Conservation (phyloP, 78 protist species). For the Guillardia theta region DNA sequence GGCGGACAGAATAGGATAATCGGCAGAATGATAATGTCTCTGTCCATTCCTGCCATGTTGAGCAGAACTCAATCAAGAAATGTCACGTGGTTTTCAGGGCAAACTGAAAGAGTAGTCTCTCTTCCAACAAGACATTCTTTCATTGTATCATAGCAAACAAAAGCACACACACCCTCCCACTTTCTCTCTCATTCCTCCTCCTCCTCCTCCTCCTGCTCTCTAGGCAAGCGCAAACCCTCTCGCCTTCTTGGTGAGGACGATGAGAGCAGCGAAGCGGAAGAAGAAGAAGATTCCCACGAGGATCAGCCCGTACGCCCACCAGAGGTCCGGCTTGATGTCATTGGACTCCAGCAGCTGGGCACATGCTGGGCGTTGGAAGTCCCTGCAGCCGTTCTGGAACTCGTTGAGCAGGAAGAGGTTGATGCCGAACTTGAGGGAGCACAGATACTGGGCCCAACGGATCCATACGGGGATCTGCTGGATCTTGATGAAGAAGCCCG, state of each 20-base stretch:
- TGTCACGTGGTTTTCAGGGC: no score
- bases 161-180: no score
- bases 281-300: neutral
- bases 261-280: neutral
- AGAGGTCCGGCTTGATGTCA: slow-evolving; percentile 7
- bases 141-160: no score
- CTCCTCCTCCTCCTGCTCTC: no score
- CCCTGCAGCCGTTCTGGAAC: no score
- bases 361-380: neutral
- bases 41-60: no score
- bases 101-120: no score
- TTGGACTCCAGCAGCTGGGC: neutral
- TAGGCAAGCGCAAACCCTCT: neutral
- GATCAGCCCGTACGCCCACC: slow-evolving; percentile 15
- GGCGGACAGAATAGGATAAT: no score
- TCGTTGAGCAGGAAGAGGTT: slow-evolving; percentile 40
- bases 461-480: slow-evolving; percentile 48
- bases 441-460: slow-evolving; percentile 65
- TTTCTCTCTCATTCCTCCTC: no score
- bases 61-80: no score
- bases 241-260: neutral
- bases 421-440: slow-evolving; percentile 52
- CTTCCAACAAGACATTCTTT: no score
- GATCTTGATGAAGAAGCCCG: slow-evolving; percentile 51
- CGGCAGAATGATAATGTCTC: no score